These are phyloP conservation scores for Pythium aristosporum DNA, from an alignment of 352 stramenopile genomes.

Conservation along the genomic window DNA sequence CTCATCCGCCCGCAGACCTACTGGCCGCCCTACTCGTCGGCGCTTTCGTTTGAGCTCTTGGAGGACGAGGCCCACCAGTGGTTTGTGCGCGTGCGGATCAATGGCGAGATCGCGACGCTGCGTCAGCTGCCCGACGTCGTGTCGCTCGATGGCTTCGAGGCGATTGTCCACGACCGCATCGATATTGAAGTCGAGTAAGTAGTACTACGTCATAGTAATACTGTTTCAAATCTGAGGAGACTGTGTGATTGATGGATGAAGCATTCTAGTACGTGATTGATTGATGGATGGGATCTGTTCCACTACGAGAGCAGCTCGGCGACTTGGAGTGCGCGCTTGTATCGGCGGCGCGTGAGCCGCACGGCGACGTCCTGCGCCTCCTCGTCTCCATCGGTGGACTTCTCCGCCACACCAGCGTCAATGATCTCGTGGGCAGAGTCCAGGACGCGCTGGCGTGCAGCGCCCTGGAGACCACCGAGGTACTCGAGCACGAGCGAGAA, in stretches of 20 bases:
- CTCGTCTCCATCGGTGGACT: conserved; percentile 40
- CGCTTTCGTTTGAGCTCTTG: conserved; percentile 65
- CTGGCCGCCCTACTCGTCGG: conserved; percentile 76
- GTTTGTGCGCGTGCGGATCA: conserved; percentile 56
- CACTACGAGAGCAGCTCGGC: conserved; percentile 60
- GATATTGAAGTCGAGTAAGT: conserved; percentile 20
- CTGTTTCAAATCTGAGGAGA: not conserved
- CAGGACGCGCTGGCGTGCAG: conserved; percentile 64
- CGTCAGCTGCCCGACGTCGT: conserved; percentile 13
- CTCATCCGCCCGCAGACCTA: conserved; percentile 46
- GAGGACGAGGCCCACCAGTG: conserved; percentile 53
- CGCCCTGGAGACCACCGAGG: conserved; percentile 65
- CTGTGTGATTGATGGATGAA: conserved; percentile 1
- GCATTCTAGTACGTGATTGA: conserved; percentile 4
- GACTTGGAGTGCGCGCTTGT: conserved; percentile 80
- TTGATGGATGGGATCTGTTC: conserved; percentile 1
- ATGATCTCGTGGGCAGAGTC: conserved; percentile 73
- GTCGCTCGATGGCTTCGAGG: conserved; percentile 39
- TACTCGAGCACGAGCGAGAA: conserved; percentile 77
- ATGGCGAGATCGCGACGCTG: conserved; percentile 43
- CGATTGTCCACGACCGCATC: conserved; percentile 45
- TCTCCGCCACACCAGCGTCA: conserved; percentile 54
- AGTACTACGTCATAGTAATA: too few species aligned
- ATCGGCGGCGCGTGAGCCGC: conserved; percentile 62
- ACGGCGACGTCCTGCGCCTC: conserved; percentile 43